Conservation (phyloP, 73 alveolate genomes). For the Stentor coeruleus region DNA sequence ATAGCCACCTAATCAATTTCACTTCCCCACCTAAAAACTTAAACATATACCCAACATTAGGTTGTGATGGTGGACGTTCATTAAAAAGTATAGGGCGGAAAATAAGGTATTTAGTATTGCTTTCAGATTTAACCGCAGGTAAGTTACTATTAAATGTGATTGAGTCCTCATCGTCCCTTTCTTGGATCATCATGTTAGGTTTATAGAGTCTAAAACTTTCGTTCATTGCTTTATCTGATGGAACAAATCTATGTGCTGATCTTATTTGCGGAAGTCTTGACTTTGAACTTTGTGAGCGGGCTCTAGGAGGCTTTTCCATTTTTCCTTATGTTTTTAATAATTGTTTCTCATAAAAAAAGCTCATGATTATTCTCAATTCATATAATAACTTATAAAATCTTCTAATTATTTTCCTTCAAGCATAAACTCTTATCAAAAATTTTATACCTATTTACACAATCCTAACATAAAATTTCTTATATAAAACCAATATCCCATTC, state of each 20-base stretch:
- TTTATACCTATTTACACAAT: too few relatives aligned
- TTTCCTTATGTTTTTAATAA: too few relatives aligned
- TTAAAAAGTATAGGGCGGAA: background rate
- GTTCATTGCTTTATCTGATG: background rate
- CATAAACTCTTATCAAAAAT: too few relatives aligned
- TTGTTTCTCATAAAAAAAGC: too few relatives aligned
- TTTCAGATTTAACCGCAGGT: slow-evolving; percentile 5
- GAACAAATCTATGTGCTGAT: background rate
- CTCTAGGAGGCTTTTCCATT: slow-evolving; percentile 24
- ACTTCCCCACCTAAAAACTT: slow-evolving; percentile 17
- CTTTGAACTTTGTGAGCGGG: background rate
- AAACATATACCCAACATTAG: slow-evolving; percentile 10
- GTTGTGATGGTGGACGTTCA: slow-evolving; percentile 5
- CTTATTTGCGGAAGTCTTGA: background rate
- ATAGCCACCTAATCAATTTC: slow-evolving; percentile 1
- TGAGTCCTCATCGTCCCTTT: background rate
- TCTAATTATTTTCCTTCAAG: too few relatives aligned
- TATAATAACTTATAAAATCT: too few relatives aligned
- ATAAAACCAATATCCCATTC: too few relatives aligned
- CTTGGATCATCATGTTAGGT: slow-evolving; percentile 24
- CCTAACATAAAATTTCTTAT: too few relatives aligned
- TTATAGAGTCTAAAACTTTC: background rate
- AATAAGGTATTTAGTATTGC: background rate
- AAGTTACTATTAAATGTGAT: background rate
- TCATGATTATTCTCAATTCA: too few relatives aligned